Evolutionary conservation across 2,329 filamentous ascomycete genomes (phyloP), one percentile per base, ranked within the genome.

Genomic region (Anthostomella pinea): DNA sequence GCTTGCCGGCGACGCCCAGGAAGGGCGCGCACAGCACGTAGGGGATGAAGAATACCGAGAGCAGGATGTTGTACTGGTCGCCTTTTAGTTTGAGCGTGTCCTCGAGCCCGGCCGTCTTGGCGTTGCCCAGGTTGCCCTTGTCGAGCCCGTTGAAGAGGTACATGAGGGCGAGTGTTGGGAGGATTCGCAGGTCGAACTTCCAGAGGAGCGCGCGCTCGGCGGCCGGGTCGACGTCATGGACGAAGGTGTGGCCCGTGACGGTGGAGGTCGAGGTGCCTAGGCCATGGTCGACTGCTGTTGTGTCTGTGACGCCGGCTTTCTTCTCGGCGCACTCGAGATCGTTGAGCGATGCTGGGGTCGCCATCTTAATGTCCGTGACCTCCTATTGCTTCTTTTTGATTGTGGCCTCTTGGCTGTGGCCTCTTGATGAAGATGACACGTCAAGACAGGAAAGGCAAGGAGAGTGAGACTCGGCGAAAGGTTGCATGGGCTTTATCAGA

Each of bases 1-100:
- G 81, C 65, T 87, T 87, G 35, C 81, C 82, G 6, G 83, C 53
- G 64, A 87, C 82, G 37, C 63, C 62, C 21, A 85, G 61, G 3
- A 79, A 76, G 0, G 80, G 81, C 2, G 80, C 82, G 35, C 78
- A 83, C 6, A 87, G 54, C 24, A 86, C 82, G 54, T 83, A 87
- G 0, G 83, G 83, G 6, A 87, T 68, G 58, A 83, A 87, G 65
- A 87, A 87, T 13, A 33, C 33, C 11, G 33, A 36, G 11, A 36
- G 21, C 33, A 36, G 17, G 31, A 86, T 72, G 56, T 85, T 86
- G 64, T 87, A 85, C 57, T 85, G 72, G 46, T 78, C 70, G 1
- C 62, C 60, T 28, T 70, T 69, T 61, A 87, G 79, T 15, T 73
- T 58, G 13, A 86, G 62, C 47, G 78, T 72, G 4, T 36, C 15